Evolutionary conservation across 2,329 filamentous ascomycete species (phyloP).

Genomic region (Aureobasidium vineae): DNA sequence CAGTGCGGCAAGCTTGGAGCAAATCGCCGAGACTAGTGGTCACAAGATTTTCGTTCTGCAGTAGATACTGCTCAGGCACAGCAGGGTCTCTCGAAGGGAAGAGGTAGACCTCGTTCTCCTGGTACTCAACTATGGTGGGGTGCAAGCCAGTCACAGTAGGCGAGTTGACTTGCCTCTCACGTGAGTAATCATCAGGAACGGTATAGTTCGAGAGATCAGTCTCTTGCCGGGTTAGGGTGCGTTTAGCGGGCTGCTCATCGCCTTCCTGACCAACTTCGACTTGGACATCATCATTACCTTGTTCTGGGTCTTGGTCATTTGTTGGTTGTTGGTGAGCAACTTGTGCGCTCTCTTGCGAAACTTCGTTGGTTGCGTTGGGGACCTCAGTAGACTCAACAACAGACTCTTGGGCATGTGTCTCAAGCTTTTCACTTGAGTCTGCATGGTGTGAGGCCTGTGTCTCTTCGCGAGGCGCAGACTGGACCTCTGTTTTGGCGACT

Average conservation of each 20-base stretch:
- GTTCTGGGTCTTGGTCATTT: conserved; percentile 2
- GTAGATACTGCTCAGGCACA: conserved; percentile 55
- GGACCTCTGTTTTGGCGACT: background rate
- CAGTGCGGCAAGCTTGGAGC: conserved; percentile 55
- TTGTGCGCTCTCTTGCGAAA: background rate
- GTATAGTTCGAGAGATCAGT: conserved; percentile 18
- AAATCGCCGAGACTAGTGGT: conserved; percentile 54
- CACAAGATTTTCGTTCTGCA: conserved; percentile 56
- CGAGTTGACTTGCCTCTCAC: conserved; percentile 35
- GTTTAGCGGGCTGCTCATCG: conserved; percentile 6
- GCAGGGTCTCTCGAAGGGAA: conserved; percentile 57
- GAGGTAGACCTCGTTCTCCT: conserved; percentile 56
- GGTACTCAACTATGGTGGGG: conserved; percentile 56
- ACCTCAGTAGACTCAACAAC: background rate
- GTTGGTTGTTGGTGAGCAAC: background rate
- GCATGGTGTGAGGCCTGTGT: background rate
- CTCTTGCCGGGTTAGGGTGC: conserved; percentile 5
- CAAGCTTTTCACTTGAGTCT: background rate
- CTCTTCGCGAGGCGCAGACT: background rate
- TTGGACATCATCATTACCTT: conserved; percentile 12
- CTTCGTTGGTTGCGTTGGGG: background rate
- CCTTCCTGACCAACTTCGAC: background rate
- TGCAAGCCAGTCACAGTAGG: conserved; percentile 43
- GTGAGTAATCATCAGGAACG: conserved; percentile 25
- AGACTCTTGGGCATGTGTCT: background rate